Conservation (phyloP, 768 basidiomycete species). For the Tricholoma bakamatsutake region DNA sequence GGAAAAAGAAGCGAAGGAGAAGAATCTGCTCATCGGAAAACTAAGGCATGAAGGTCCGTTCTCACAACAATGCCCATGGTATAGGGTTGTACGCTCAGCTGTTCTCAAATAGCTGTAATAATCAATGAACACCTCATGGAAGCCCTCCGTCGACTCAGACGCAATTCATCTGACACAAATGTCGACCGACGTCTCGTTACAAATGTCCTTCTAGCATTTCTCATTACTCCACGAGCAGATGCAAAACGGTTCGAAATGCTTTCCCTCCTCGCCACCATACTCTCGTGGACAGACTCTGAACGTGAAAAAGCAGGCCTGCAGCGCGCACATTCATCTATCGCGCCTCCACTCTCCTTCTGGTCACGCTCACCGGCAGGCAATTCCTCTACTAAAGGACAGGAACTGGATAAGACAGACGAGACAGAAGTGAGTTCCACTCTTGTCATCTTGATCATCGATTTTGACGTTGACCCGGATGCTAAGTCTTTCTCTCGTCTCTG, state of each 20-base stretch:
- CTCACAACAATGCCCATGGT: not conserved
- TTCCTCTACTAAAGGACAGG: slow-evolving; percentile 37
- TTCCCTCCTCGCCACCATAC: slow-evolving; percentile 75
- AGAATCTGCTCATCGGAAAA: slow-evolving; percentile 91
- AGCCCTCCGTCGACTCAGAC: slow-evolving; percentile 89
- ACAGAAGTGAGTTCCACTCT: slow-evolving; percentile 54
- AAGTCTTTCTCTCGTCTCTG: slow-evolving; percentile 97
- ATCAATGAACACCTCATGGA: slow-evolving; percentile 98
- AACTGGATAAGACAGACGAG: slow-evolving; percentile 76
- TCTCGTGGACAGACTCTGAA: slow-evolving; percentile 91
- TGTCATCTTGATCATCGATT: not conserved
- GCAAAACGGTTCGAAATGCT: slow-evolving; percentile 97
- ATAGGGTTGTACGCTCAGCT: slow-evolving; percentile 2
- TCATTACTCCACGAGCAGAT: slow-evolving; percentile 87
- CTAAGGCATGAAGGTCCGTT: slow-evolving; percentile 85
- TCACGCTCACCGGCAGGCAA: slow-evolving; percentile 30
- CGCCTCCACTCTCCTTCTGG: slow-evolving; percentile 35
- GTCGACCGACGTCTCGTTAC: slow-evolving; percentile 93
- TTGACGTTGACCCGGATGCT: not conserved
- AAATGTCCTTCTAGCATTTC: slow-evolving; percentile 87
- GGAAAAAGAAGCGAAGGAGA: slow-evolving; percentile 92
- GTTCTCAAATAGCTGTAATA: slow-evolving; percentile 67
- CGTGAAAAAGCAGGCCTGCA: slow-evolving; percentile 88
- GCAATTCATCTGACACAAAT: slow-evolving; percentile 81
- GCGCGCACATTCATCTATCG: slow-evolving; percentile 31